Base-by-base conservation (phyloP, 208 protist species). In the Trypanosoma mega region DNA sequence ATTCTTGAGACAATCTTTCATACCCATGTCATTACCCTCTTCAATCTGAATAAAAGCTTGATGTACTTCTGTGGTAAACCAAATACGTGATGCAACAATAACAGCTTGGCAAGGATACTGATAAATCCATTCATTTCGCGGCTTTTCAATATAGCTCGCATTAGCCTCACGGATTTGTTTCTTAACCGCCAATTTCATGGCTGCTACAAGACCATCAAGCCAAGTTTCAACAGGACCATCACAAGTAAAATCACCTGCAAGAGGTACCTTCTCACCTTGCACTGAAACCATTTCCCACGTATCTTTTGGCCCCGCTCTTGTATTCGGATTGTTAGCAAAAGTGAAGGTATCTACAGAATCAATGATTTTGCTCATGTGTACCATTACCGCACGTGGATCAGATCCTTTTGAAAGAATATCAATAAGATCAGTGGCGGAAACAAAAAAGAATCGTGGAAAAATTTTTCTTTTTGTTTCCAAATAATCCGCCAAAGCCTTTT, bases 401-500 rank as follows among this genome's bases (percentile, higher is more conserved):
- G 83, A 94, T 30, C 94, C 95, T 74, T 99, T 98, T 52, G 88
- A 97, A n/a, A 99, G 87, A 74, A 99, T 99, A 69, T 99, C 97
- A 53, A 99, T 94, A 24, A 99, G 78, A 68, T 99, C 96, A 4
- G 87, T 91, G 56, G 90, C 82, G 26, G 89, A 95, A 29, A 98
- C 89, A 70, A 98, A 98, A 81, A 98, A 99, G 83, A 99, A 99
- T 30, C 98, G 85, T n/a, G 98, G 97, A 66, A 99, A 99, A 30
- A 97, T 85, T 54, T 96, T 94, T 27, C 97, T 83, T 83, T 99
- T 99, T 14, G 94, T 98, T 70, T 99, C 98, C 6, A 99, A 81
- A 75, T 99, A 99, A 60, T 99, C 96, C 30, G 92, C 81, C 1
- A 99, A 72, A 6, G 93, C 73, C 84, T 99, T 99, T 72, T 99